phyloP scores from a whole-genome alignment of 1,139 yeast genomes.

The Debaryomyces nepalensis region DNA sequence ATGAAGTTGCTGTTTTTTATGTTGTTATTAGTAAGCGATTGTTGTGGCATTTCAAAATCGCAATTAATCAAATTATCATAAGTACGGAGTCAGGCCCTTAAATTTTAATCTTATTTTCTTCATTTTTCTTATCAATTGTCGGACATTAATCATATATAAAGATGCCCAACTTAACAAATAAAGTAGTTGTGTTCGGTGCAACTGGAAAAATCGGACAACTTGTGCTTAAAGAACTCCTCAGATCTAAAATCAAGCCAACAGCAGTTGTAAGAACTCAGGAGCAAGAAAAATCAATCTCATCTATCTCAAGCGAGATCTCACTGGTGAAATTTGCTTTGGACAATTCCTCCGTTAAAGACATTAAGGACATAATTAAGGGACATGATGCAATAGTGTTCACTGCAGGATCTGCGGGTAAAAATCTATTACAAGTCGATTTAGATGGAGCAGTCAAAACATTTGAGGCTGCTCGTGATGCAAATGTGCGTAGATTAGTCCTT shows the following conservation, averaged over 20 bases:
- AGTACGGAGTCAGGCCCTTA: too few species aligned
- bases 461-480: slow-evolving; percentile 57
- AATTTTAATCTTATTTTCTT: too few species aligned
- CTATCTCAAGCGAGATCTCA: slow-evolving; percentile 1
- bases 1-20: too few species aligned
- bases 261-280: slow-evolving; percentile 56
- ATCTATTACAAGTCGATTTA: slow-evolving; percentile 58
- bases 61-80: too few species aligned
- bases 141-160: background rate
- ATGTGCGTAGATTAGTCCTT: slow-evolving; percentile 52
- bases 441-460: slow-evolving; percentile 65
- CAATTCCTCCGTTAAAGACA: slow-evolving; percentile 31
- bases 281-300: slow-evolving; percentile 34
- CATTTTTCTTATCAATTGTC: background rate
- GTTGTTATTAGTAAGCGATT: too few species aligned
- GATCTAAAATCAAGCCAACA: slow-evolving; percentile 39
- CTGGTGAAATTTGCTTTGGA: slow-evolving; percentile 39
- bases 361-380: slow-evolving; percentile 43
- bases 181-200: slow-evolving; percentile 55
- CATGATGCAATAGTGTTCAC: slow-evolving; percentile 62
- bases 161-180: slow-evolving; percentile 15
- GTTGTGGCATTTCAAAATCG: too few species aligned
- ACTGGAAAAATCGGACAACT: slow-evolving; percentile 62
- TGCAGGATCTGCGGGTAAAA: slow-evolving; percentile 68
- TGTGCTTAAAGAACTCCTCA: slow-evolving; percentile 30